These are phyloP conservation scores for Daldinia sp. DNA, from an alignment of 2,329 filamentous ascomycete species.

Conservation along the genomic window DNA sequence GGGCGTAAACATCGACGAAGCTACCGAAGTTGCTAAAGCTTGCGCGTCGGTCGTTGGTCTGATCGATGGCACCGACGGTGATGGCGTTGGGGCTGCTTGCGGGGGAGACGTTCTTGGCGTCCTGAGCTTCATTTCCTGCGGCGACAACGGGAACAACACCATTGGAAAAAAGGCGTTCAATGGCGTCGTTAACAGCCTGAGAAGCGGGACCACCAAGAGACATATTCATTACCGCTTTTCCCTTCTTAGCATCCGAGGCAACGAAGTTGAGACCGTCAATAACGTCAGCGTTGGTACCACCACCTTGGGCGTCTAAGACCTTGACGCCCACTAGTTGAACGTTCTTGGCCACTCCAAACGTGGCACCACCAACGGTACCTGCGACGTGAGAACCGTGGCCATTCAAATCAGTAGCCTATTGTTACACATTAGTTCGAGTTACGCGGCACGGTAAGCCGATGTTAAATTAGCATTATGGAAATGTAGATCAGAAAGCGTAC, in stretches of 20 bases:
- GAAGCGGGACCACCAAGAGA: conserved; percentile 63
- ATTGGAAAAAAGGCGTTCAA: conserved; percentile 56
- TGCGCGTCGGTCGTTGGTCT: conserved; percentile 57
- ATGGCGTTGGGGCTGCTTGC: conserved; percentile 65
- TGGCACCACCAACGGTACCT: conserved; percentile 67
- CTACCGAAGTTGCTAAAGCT: conserved; percentile 67
- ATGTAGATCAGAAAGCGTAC: conserved; percentile 6
- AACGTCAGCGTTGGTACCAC: conserved; percentile 60
- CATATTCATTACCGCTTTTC: conserved; percentile 70
- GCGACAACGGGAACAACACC: conserved; percentile 67
- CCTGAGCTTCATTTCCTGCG: conserved; percentile 65
- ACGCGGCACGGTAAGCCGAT: not conserved
- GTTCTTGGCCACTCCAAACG: conserved; percentile 69
- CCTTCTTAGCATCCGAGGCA: conserved; percentile 54
- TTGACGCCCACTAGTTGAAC: conserved; percentile 66
- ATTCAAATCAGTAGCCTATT: conserved; percentile 61
- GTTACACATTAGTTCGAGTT: conserved; percentile 28
- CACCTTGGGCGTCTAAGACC: conserved; percentile 62
- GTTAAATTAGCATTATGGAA: not conserved
- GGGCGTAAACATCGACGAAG: conserved; percentile 63
- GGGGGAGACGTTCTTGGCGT: conserved; percentile 61
- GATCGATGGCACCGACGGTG: conserved; percentile 67
- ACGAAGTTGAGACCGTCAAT: conserved; percentile 68
- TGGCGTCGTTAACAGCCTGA: conserved; percentile 62
- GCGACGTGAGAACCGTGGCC: conserved; percentile 72